Evolutionary conservation across 176 grass and related monocot genomes (phyloP).

Genomic region (Oryza glaberrima): DNA sequence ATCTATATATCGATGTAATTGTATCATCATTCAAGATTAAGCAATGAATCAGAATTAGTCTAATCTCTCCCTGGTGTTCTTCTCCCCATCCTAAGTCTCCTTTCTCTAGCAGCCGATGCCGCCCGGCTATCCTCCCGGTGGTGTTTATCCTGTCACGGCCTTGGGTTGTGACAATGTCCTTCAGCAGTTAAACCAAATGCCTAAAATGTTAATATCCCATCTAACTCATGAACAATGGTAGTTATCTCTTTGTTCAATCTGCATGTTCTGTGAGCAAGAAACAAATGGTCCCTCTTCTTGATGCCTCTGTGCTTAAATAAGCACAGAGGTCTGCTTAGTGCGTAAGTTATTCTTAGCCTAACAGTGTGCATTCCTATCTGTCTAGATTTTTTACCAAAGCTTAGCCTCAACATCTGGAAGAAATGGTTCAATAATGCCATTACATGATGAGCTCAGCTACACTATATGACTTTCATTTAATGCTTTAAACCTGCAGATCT

Average conservation of each 20-base stretch:
- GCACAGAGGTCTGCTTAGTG: neutral
- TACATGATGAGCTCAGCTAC: conserved; percentile 17
- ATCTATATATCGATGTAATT: too few relatives aligned
- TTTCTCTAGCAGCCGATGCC: too few relatives aligned
- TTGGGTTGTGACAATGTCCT: neutral
- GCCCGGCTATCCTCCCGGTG: too few relatives aligned
- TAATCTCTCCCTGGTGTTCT: too few relatives aligned
- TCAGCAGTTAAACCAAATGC: conserved; percentile 10
- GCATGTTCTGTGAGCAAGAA: neutral
- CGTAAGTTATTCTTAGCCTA: neutral
- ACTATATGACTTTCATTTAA: conserved; percentile 21
- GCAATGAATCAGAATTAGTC: too few relatives aligned
- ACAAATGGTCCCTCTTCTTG: neutral
- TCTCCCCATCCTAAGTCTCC: too few relatives aligned
- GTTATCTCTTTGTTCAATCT: conserved; percentile 1
- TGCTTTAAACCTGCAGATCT: conserved; percentile 65
- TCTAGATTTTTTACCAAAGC: conserved; percentile 5
- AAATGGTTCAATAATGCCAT: conserved; percentile 18
- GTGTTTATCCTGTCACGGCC: too few relatives aligned
- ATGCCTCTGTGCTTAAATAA: conserved; percentile 3
- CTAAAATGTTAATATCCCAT: neutral
- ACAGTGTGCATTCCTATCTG: neutral
- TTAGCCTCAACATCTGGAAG: conserved; percentile 1
- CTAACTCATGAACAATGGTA: conserved; percentile 15
- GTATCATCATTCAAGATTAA: too few relatives aligned